Base-by-base conservation (phyloP, 495 filamentous ascomycete species). In the Lasiosphaeria miniovina region DNA sequence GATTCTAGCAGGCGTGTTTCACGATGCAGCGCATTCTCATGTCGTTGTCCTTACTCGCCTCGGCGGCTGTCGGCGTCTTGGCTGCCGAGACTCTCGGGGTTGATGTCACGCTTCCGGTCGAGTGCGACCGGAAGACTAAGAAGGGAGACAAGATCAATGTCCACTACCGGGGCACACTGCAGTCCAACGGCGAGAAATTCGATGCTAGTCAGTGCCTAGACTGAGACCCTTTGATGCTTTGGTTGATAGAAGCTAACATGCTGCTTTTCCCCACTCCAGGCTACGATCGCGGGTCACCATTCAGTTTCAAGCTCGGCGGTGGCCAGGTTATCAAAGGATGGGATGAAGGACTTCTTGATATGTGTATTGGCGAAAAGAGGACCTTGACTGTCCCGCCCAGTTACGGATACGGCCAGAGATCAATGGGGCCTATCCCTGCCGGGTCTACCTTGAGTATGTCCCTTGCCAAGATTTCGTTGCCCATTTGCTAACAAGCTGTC, bases 331-430 rank as follows among this genome's bases (percentile, higher is more conserved):
- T 98, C 66, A 86, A 90, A 77, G 92, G 89, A 70, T 98, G 94
- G 94, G 94, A 98, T 71, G 72, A 94, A 68, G 93, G 93, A 43
- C 80, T 96, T 36, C 67, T 95, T 57, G 91, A 91, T 65, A 98
- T 98, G 94, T 98, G 94, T 74, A 87, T 96, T 65, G 95, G 94
- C 40, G 94, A 98, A 81, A 94, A 92, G 84, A 84, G 78, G 68
- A 93, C 84, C 36, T 75, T 98, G 73, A 96, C 89, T 24, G 93
- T 98, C 54, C 91, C 90, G n/a, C 90, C 93, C 36, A 84, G 87
- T 69, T 80, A 86, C 61, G 94, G 85, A 41, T 98, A 98, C 71
- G 94, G 94, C 17, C 77, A 89, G 62, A 80, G 85, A 49, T 80
- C 71, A 43, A 79, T 90, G 68, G 91, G 91, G 4, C 85, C 88